Base-by-base conservation (phyloP, 169 alveolate genomes). In the Plasmodium sp. region DNA sequence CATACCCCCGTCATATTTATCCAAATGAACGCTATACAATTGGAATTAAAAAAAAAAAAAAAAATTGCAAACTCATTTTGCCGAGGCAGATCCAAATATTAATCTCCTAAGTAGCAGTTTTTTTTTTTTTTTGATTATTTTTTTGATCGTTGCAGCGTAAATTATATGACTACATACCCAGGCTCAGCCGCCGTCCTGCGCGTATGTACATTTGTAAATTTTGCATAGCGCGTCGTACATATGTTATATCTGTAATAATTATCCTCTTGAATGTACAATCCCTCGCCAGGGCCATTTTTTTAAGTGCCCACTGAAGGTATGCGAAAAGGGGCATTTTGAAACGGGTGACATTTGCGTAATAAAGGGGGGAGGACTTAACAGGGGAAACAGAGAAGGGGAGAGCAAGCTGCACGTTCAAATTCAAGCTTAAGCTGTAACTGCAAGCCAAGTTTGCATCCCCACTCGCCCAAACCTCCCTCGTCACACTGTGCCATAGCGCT, bases 61-160 rank as follows among this genome's bases (percentile, higher is more conserved):
- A 67, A 67, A 67, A 67, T 67, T 67, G 5, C 43, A 3, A 27
- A 31, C 77, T 27, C 39, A 67, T 67, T 67, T 22, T 67, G 33
- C 77, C 77, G 77, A 67, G 77, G 77, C 43, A 67, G 77, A 31
- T 67, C 77, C 77, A 67, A 67, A 67, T 67, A 67, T 67, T 67
- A 67, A 67, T 27, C 77, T 27, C 39, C 43, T 9, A 67, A 67
- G 77, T n/a, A 67, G 77, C n/a, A 67, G 1, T 67, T 67, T 22
- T 51, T 51, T 51, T 51, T 51, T 51, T 67, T 51, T 51, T 51
- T 51, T 51, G 22, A n/a, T 18, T 62, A 48, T 51, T 67, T 67
- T 67, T 67, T 22, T 67, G 77, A n/a, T 16, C 14, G n/a, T 67
- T 22, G 77, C n/a, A 67, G 39, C 77, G 16, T 5, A 67, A 67